phyloP scores from a whole-genome alignment of 192 early-diverging fungal genomes.

The Geosiphon pyriformis region DNA sequence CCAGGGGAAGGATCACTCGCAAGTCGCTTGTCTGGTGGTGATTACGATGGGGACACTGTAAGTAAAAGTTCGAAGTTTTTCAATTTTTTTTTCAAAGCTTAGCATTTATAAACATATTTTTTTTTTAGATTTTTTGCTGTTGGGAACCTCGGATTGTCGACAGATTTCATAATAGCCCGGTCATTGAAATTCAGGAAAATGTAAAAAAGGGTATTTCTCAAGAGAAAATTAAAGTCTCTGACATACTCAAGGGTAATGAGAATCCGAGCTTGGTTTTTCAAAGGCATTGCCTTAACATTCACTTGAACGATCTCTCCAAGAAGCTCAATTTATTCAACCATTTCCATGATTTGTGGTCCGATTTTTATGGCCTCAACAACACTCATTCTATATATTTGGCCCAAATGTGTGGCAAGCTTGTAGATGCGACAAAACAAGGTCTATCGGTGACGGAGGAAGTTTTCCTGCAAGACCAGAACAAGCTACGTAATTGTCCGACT shows the following conservation, averaged over 20 bases:
- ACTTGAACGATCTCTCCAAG: neutral
- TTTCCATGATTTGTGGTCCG: neutral
- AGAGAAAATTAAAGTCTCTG: conserved; percentile 4
- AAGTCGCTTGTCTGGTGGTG: conserved; percentile 14
- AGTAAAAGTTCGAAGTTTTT: neutral
- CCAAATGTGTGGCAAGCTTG: conserved; percentile 29
- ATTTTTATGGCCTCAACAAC: conserved; percentile 10
- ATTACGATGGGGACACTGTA: conserved; percentile 29
- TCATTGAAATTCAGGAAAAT: neutral
- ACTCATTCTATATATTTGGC: conserved; percentile 26
- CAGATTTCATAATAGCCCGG: conserved; percentile 10
- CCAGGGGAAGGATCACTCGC: conserved; percentile 2
- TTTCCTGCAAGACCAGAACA: neutral
- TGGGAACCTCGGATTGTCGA: conserved; percentile 33
- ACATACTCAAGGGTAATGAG: neutral
- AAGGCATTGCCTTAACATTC: neutral
- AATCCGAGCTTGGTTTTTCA: neutral
- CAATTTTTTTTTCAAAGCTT: neutral
- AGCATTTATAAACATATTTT: neutral
- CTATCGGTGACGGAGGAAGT: conserved; percentile 13
- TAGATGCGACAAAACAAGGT: conserved; percentile 36
- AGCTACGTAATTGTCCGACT: neutral
- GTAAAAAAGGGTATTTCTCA: conserved; percentile 23
- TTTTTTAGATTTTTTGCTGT: conserved; percentile 34
- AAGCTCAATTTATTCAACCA: neutral